A percentile compares a stretch with the other conserved stretches of the same genome.
These are phyloP conservation scores for Aspergillus fumigatiaffinis DNA, from an alignment of 2,329 filamentous ascomycete species.

Conservation along the genomic window DNA sequence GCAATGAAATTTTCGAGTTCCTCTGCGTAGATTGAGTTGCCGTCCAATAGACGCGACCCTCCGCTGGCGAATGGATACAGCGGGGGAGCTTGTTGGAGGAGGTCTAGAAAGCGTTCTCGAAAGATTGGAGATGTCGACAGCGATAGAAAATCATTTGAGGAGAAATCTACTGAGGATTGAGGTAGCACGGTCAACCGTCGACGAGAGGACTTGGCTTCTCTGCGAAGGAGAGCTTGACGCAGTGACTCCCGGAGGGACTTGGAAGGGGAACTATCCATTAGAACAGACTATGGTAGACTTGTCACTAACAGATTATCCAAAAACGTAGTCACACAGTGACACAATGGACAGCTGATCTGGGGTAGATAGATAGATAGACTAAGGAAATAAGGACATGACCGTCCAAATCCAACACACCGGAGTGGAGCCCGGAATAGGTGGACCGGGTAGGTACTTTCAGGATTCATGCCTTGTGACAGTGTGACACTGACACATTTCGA, in stretches of 20 bases:
- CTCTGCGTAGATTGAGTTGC: constrained; percentile 60
- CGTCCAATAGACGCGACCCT: constrained; percentile 62
- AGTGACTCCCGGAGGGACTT: constrained; percentile 28
- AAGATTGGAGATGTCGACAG: constrained; percentile 48
- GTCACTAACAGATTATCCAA: background rate
- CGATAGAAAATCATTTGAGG: constrained; percentile 64
- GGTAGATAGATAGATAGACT: background rate
- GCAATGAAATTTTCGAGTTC: constrained; percentile 57
- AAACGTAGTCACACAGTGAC: background rate
- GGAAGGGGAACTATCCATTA: constrained; percentile 8
- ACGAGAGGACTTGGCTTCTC: constrained; percentile 43
- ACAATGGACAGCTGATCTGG: background rate
- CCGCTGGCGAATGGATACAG: constrained; percentile 50
- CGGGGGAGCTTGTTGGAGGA: constrained; percentile 38
- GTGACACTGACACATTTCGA: background rate
- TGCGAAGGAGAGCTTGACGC: constrained; percentile 31
- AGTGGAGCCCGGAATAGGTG: constrained; percentile 5
- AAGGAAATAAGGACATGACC: background rate
- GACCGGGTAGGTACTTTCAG: background rate
- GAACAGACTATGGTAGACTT: background rate
- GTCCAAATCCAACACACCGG: constrained; percentile 2
- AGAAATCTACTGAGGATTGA: constrained; percentile 52
- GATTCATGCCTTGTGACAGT: background rate
- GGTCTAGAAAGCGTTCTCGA: constrained; percentile 47
- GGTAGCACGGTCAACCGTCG: constrained; percentile 47